Conservation (phyloP, 371 early-diverging fungal genomes). For the Lichtheimia ornata region DNA sequence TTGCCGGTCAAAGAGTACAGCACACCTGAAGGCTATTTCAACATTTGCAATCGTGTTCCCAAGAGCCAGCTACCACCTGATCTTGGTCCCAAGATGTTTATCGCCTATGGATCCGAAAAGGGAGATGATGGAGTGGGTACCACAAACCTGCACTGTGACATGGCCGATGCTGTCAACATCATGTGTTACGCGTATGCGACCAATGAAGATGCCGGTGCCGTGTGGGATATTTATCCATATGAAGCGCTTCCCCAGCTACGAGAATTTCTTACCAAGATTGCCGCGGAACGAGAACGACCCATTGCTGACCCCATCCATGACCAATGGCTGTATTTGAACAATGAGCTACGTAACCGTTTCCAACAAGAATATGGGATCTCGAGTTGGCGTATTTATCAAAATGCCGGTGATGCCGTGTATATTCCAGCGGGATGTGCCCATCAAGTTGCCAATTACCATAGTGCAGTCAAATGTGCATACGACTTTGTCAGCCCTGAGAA, state of each 20-base stretch:
- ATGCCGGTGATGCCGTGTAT: conserved; percentile 71
- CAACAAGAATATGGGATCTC: conserved; percentile 34
- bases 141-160: conserved; percentile 71
- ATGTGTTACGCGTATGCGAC: conserved; percentile 52
- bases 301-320: conserved; percentile 65
- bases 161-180: conserved; percentile 77
- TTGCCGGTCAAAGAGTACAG: conserved; percentile 68
- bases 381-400: conserved; percentile 61
- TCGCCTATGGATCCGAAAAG: conserved; percentile 58
- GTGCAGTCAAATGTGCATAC: conserved; percentile 66
- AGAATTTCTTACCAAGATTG: conserved; percentile 37
- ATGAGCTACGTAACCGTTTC: conserved; percentile 36
- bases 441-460: conserved; percentile 69
- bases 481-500: conserved; percentile 79
- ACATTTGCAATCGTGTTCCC: conserved; percentile 65
- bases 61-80: conserved; percentile 59
- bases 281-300: conserved; percentile 5
- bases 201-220: conserved; percentile 41
- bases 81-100: conserved; percentile 78
- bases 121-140: conserved; percentile 52
- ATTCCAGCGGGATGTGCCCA: conserved; percentile 79
- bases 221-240: conserved; percentile 72
- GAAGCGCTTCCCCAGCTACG: conserved; percentile 44
- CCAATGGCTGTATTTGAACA: conserved; percentile 61
- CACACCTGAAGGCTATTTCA: conserved; percentile 53